Conservation (phyloP, 2,329 filamentous ascomycete species). For the Colletotrichum higginsianum region DNA sequence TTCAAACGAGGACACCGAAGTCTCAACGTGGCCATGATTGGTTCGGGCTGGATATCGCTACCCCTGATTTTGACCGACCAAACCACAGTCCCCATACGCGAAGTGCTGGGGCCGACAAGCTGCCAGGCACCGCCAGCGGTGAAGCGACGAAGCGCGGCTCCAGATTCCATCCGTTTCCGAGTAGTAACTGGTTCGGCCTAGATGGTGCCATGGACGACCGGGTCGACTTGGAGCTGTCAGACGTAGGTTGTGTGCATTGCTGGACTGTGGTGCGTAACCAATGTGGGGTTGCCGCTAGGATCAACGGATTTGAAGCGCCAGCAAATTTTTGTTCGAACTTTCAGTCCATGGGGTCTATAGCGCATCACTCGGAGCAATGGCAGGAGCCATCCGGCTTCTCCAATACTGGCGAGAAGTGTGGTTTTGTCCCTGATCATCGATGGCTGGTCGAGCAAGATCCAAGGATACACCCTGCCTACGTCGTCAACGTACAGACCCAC, state of each 20-base stretch:
- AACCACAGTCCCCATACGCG: slow-evolving; percentile 1
- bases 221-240: slow-evolving; percentile 5
- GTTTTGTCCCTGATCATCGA: slow-evolving; percentile 26
- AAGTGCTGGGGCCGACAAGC: neutral
- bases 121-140: neutral
- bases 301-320: slow-evolving; percentile 28
- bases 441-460: slow-evolving; percentile 29
- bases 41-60: slow-evolving; percentile 35
- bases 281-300: slow-evolving; percentile 33
- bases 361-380: slow-evolving; percentile 3
- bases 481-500: slow-evolving; percentile 34
- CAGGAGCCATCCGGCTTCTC: slow-evolving; percentile 11
- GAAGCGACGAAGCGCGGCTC: slow-evolving; percentile 10
- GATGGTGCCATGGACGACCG: slow-evolving; percentile 25
- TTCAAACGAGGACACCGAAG: neutral
- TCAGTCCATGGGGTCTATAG: slow-evolving; percentile 18
- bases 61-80: neutral
- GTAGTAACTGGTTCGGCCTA: slow-evolving; percentile 39
- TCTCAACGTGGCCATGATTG: slow-evolving; percentile 33
- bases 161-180: neutral
- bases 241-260: slow-evolving; percentile 7
- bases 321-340: slow-evolving; percentile 19
- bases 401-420: slow-evolving; percentile 13
- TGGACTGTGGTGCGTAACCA: slow-evolving; percentile 12
- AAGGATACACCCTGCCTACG: slow-evolving; percentile 40